A percentile compares a stretch with the other conserved stretches of the same genome.
Evolutionary conservation across 2,329 filamentous ascomycete genomes (phyloP).

Genomic region (Colletotrichum liriopes): DNA sequence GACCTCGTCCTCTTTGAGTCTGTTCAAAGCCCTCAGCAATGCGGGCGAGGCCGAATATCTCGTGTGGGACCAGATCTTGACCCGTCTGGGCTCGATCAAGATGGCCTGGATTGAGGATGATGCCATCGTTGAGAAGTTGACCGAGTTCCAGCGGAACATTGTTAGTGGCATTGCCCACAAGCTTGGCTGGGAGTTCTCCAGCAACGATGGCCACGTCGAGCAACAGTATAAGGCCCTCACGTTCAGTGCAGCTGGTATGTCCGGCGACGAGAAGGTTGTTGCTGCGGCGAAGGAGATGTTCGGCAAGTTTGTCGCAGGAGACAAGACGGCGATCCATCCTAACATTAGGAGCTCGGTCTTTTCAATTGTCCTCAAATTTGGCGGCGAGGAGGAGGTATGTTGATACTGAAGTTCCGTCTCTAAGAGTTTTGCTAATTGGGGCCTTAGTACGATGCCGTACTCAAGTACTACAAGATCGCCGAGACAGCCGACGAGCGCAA

Average conservation of each 20-base stretch:
- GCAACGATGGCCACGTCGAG: conserved; percentile 88
- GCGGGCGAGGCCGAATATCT: conserved; percentile 90
- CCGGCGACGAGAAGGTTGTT: conserved; percentile 84
- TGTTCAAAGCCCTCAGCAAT: conserved; percentile 85
- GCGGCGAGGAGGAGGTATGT: conserved; percentile 84
- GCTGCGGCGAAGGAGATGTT: conserved; percentile 92
- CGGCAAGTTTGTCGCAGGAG: conserved; percentile 83
- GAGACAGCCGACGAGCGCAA: conserved; percentile 83
- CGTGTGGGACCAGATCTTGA: conserved; percentile 93
- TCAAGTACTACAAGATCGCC: conserved; percentile 70
- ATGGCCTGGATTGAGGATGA: conserved; percentile 90
- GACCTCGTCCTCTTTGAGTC: conserved; percentile 88
- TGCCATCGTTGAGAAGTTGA: conserved; percentile 80
- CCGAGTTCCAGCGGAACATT: conserved; percentile 86
- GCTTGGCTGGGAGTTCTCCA: conserved; percentile 89
- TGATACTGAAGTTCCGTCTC: neutral
- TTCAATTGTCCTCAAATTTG: conserved; percentile 85
- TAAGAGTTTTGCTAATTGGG: conserved; percentile 36
- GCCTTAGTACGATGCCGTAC: conserved; percentile 79
- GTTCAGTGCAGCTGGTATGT: conserved; percentile 86
- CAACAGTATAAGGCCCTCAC: conserved; percentile 96
- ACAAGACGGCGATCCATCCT: conserved; percentile 87
- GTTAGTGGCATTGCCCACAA: conserved; percentile 86
- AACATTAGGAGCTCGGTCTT: conserved; percentile 93
- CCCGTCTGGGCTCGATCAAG: conserved; percentile 83